Conservation (phyloP, 2,329 filamentous ascomycete species). For the Fusarium subglutinans region DNA sequence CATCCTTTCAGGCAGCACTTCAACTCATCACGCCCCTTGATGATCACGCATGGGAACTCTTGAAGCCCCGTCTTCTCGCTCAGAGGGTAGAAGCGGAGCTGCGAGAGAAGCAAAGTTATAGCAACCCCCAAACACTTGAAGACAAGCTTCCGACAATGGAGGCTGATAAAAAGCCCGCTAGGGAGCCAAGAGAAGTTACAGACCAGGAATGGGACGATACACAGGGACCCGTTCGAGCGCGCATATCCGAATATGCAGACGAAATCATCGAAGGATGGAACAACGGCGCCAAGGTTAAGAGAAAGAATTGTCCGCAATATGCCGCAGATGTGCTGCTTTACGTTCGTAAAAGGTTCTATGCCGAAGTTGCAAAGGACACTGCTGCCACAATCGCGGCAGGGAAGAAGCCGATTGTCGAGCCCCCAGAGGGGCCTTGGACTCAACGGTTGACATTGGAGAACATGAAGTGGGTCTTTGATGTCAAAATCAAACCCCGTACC, state of each 20-base stretch:
- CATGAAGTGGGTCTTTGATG: slow-evolving; percentile 87
- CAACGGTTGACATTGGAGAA: slow-evolving; percentile 79
- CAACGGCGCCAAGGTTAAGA: slow-evolving; percentile 69
- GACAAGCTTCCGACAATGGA: slow-evolving; percentile 39
- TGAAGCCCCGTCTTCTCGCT: slow-evolving; percentile 72
- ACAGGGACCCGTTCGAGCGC: slow-evolving; percentile 73
- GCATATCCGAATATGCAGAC: slow-evolving; percentile 73
- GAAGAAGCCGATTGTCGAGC: slow-evolving; percentile 56
- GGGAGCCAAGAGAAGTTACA: slow-evolving; percentile 59
- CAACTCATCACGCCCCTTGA: slow-evolving; percentile 74
- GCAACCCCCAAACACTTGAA: slow-evolving; percentile 47
- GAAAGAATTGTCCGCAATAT: slow-evolving; percentile 72
- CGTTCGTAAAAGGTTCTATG: slow-evolving; percentile 73
- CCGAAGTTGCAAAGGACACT: slow-evolving; percentile 64
- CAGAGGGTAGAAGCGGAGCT: slow-evolving; percentile 73
- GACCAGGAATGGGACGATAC: slow-evolving; percentile 77
- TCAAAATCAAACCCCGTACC: slow-evolving; percentile 76
- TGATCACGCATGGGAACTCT: slow-evolving; percentile 74
- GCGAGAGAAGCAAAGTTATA: slow-evolving; percentile 55
- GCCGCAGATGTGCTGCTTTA: slow-evolving; percentile 76
- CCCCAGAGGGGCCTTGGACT: slow-evolving; percentile 62
- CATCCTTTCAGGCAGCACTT: slow-evolving; percentile 77
- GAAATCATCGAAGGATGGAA: slow-evolving; percentile 76
- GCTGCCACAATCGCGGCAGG: slow-evolving; percentile 57
- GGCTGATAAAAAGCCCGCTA: neutral